phyloP scores from a whole-genome alignment of 1,284 basidiomycete species.

The Fomitopsis palustris region DNA sequence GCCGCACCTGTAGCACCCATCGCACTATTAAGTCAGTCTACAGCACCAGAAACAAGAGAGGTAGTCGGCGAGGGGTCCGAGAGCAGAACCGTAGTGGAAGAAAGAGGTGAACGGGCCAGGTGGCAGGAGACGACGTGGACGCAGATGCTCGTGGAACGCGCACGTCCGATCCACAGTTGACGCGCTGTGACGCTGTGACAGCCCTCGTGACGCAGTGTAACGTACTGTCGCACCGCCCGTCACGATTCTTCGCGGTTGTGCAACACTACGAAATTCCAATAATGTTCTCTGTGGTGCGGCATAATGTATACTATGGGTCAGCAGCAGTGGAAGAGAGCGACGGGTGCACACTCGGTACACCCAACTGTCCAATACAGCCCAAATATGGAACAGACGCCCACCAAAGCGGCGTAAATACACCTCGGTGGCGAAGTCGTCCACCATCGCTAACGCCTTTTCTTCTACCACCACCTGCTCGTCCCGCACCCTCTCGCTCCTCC shows the following conservation, averaged over 20 bases:
- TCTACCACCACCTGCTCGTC: slow-evolving; percentile 1
- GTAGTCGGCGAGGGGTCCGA: neutral
- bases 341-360: neutral
- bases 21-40: slow-evolving; percentile 8
- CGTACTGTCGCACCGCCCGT: neutral
- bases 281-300: too few species aligned
- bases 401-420: neutral
- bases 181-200: neutral
- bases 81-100: neutral
- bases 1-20: slow-evolving; percentile 32
- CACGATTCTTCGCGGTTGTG: neutral
- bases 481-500: neutral
- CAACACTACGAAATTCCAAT: too few species aligned
- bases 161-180: neutral
- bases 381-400: neutral
- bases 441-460: neutral
- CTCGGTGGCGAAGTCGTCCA: neutral
- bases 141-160: slow-evolving; percentile 1
- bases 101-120: neutral
- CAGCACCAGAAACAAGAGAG: neutral
- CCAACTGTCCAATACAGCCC: neutral
- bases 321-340: too few species aligned
- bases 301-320: too few species aligned
- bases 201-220: neutral
- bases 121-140: slow-evolving; percentile 1